Base-by-base conservation (phyloP, 2,329 filamentous ascomycete species). In the Fusarium praegraminearum region DNA sequence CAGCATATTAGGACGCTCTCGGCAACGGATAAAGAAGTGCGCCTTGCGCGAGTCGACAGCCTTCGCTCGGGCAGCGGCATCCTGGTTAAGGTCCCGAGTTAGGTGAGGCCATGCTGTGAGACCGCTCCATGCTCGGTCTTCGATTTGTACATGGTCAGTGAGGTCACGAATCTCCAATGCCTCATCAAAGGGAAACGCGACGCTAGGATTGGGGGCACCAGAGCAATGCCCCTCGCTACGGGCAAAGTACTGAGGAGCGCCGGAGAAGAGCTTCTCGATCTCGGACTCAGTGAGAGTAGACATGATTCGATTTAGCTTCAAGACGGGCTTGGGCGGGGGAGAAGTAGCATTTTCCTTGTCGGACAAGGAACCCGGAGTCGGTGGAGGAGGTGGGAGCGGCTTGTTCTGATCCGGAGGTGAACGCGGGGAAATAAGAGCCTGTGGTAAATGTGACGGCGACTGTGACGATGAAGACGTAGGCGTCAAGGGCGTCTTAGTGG, bases 201-300 rank as follows among this genome's bases (percentile, higher is more conserved):
- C 88, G 50, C 83, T 87, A 24, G 90, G 89, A 71, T 88, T 85
- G 24, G 87, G 86, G 38, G 88, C 86, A 52, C 84, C 87, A 62
- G 84, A 85, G 76, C 83, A 86, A 76, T 89, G 86, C 40, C 86
- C 86, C 71, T 88, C 85, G 61, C 84, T 85, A 54, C 87, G 84
- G 70, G 87, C 85, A 77, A 89, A 89, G 81, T 90, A 93, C 76
- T 92, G 90, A 67, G 91, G 91, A 44, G 91, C 91, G n/a, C 91
- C 90, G 28, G 90, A 91, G 82, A 93, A 93, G 73, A 93, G 85
- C 78, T 89, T 88, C 79, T 90, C 88, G 53, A 93, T 81, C 70
- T 91, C 88, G 41, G 83, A 80, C 46, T 87, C 84, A 72, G 80
- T 85, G 62, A 91, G 81, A 50, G 84, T 85, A 45, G 87, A 82